Evolutionary conservation across 768 basidiomycete genomes (phyloP).

Genomic region (Rhodotorula paludigena): DNA sequence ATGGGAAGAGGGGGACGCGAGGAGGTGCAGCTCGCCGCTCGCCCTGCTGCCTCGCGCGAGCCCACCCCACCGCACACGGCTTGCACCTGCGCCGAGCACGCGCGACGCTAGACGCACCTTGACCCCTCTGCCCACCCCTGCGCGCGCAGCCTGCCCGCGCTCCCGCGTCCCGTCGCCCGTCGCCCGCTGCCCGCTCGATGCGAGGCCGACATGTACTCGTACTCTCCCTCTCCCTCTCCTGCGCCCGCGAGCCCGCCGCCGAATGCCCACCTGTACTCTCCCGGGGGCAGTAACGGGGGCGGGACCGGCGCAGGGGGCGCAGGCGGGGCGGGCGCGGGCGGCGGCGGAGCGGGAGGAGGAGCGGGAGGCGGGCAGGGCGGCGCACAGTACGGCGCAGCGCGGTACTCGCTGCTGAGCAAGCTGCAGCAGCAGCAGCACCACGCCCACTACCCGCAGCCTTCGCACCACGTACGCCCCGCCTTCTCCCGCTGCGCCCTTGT

Average conservation of each 20-base stretch:
- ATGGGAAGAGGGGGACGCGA: no score
- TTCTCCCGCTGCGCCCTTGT: not conserved
- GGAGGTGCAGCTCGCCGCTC: no score
- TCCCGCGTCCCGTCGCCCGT: no score
- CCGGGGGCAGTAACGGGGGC: not conserved
- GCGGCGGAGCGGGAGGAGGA: not conserved
- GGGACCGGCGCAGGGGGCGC: not conserved
- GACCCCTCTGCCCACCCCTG: no score
- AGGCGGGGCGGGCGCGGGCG: no score
- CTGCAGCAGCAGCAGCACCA: constrained; percentile 26
- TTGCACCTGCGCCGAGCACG: no score
- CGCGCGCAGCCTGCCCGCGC: no score
- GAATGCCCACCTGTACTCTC: constrained; percentile 22
- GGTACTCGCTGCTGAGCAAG: constrained; percentile 34
- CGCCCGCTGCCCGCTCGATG: no score
- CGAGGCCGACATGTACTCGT: constrained; percentile 30
- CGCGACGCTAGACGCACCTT: no score
- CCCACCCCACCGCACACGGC: no score
- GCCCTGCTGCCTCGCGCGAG: no score
- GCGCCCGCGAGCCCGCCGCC: constrained; percentile 27
- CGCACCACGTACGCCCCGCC: constrained; percentile 25
- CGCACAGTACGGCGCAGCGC: not conserved
- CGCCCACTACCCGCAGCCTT: constrained; percentile 20
- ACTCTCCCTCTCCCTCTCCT: constrained; percentile 27
- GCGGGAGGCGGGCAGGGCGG: not conserved